Conservation (phyloP, 345 rosid species). For the Diplotaxis tenuifolia region DNA sequence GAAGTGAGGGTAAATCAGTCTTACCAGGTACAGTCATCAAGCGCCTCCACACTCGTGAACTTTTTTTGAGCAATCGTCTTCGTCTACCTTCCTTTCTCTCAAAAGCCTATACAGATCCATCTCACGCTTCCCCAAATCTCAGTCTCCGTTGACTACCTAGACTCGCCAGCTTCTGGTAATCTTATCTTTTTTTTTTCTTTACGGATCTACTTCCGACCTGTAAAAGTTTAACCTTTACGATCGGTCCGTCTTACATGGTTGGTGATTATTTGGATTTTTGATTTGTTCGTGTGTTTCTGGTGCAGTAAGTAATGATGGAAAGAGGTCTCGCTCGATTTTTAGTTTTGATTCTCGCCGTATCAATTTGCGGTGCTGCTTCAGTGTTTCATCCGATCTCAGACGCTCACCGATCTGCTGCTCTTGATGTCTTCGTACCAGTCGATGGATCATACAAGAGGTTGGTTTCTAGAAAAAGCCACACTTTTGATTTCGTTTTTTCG, state of each 20-base stretch:
- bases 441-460: conserved; percentile 79
- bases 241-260: conserved; percentile 7
- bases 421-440: conserved; percentile 55
- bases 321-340: conserved; percentile 44
- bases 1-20: conserved; percentile 22
- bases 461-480: background rate
- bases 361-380: conserved; percentile 58
- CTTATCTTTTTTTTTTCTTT: background rate
- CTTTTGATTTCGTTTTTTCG: background rate
- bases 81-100: background rate
- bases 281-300: conserved; percentile 2
- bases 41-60: conserved; percentile 4
- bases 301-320: conserved; percentile 65
- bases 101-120: conserved; percentile 31
- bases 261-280: conserved; percentile 14
- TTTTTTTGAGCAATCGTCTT: conserved; percentile 8
- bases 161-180: conserved; percentile 22
- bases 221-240: background rate
- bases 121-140: conserved; percentile 22
- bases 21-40: conserved; percentile 11
- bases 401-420: conserved; percentile 91
- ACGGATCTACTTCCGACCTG: conserved; percentile 24
- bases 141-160: conserved; percentile 41
- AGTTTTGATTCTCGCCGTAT: conserved; percentile 40
- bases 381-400: conserved; percentile 77